These are phyloP conservation scores for Escallonia rubra DNA, from an alignment of 129 eudicot species.

Conservation along the genomic window DNA sequence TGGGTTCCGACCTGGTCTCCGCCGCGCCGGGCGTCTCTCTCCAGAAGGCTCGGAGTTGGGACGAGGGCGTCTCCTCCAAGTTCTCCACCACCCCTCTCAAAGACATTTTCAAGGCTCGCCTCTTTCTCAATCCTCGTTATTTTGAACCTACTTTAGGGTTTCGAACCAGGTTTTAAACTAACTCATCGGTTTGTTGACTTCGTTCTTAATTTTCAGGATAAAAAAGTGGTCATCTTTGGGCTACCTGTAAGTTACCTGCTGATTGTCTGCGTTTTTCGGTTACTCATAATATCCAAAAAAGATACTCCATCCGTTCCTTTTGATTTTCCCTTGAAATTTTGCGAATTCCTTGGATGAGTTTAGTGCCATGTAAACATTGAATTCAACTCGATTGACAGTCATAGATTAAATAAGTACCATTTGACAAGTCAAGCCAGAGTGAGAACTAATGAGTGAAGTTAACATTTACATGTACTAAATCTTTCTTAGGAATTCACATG, in stretches of 20 bases:
- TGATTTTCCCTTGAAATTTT: too few relatives aligned
- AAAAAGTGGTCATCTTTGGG: slow-evolving; percentile 90
- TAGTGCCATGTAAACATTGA: too few relatives aligned
- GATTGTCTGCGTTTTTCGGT: not conserved
- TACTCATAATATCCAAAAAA: too few relatives aligned
- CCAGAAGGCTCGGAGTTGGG: slow-evolving; percentile 93
- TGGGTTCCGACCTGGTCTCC: slow-evolving; percentile 68
- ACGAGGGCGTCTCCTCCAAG: slow-evolving; percentile 87
- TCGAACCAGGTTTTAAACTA: not conserved
- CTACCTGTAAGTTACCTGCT: slow-evolving; percentile 73
- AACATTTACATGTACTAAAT: too few relatives aligned
- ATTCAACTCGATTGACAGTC: too few relatives aligned
- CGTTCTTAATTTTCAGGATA: slow-evolving; percentile 54
- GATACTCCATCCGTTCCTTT: too few relatives aligned
- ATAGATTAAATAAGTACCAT: too few relatives aligned
- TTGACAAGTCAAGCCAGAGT: too few relatives aligned
- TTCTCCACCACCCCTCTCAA: slow-evolving; percentile 76
- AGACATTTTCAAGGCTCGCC: slow-evolving; percentile 76
- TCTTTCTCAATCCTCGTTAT: not conserved
- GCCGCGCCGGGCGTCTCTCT: slow-evolving; percentile 83
- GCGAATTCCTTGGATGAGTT: too few relatives aligned
- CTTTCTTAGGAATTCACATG: too few relatives aligned
- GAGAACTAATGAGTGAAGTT: too few relatives aligned
- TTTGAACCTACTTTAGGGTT: slow-evolving; percentile 3
- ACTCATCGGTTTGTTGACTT: not conserved